phyloP scores from a whole-genome alignment of 257 asterid species.

The Petunia secreta region DNA sequence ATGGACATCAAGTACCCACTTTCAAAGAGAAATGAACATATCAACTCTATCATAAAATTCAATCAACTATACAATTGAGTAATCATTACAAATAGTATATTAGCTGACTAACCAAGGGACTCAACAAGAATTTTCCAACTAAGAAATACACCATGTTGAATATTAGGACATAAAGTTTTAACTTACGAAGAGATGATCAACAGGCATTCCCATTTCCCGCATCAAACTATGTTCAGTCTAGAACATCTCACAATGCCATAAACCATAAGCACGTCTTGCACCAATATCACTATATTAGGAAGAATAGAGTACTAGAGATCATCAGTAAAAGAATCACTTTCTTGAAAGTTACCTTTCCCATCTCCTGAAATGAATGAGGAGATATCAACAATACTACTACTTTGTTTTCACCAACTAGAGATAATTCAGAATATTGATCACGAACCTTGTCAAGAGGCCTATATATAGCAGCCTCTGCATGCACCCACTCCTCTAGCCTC shows the following conservation, averaged over 20 bases:
- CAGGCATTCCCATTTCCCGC: slow-evolving; percentile 47
- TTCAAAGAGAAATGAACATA: neutral
- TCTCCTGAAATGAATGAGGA: no score
- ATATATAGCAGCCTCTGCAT: no score
- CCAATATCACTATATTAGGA: slow-evolving; percentile 25
- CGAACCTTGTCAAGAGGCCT: no score
- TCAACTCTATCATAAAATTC: neutral
- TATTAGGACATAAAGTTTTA: neutral
- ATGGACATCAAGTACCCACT: neutral
- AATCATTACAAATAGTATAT: neutral
- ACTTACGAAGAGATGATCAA: slow-evolving; percentile 62
- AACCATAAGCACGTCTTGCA: slow-evolving; percentile 52
- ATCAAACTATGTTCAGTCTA: slow-evolving; percentile 64
- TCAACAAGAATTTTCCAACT: neutral
- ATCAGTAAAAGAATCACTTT: no score
- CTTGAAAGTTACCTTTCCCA: no score
- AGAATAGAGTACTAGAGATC: no score
- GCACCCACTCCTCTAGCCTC: no score
- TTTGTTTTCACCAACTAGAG: no score
- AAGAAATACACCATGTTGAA: neutral
- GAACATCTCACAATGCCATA: slow-evolving; percentile 67
- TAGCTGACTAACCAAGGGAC: neutral
- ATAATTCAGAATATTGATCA: no score
- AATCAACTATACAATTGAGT: neutral
- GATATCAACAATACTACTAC: no score